A percentile compares a stretch with the other conserved stretches of the same genome.
Evolutionary conservation across 768 basidiomycete genomes (phyloP).

Genomic region (Plicaturopsis crispa): DNA sequence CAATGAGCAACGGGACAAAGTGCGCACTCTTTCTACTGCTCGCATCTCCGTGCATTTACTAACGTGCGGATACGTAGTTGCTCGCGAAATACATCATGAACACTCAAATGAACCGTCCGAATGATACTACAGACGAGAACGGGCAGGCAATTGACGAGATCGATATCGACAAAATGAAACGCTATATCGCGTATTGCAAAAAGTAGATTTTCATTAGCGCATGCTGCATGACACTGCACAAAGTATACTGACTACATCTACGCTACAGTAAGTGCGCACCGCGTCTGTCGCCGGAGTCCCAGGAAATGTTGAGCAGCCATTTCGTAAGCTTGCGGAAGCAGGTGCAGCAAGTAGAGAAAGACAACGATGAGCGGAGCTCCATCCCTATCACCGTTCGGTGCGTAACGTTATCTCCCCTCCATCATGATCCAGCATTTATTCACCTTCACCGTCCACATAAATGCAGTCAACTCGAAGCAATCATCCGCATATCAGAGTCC

Average conservation of each 20-base stretch:
- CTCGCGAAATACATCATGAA: constrained; percentile 99
- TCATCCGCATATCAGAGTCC: constrained; percentile 97
- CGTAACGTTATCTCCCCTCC: constrained; percentile 16
- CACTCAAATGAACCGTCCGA: constrained; percentile 93
- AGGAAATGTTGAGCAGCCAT: constrained; percentile 94
- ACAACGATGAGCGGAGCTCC: constrained; percentile 95
- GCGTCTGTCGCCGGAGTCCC: constrained; percentile 84
- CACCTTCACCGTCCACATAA: constrained; percentile 19
- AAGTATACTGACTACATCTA: background rate
- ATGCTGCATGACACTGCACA: background rate
- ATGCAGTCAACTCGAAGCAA: constrained; percentile 89
- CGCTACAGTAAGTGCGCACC: constrained; percentile 86
- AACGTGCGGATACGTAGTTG: constrained; percentile 41
- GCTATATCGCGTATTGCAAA: constrained; percentile 95
- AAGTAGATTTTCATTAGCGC: constrained; percentile 38
- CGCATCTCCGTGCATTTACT: background rate
- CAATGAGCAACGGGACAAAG: constrained; percentile 87
- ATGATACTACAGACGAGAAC: constrained; percentile 49
- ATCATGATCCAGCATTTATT: constrained; percentile 1
- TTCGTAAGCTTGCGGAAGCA: constrained; percentile 91
- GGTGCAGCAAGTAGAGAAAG: constrained; percentile 91
- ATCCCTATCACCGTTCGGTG: constrained; percentile 98
- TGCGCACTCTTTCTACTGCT: constrained; percentile 22
- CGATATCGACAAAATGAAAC: constrained; percentile 96
- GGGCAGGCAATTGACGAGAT: constrained; percentile 80